Percentiles rank a stretch among this genome's conserved stretches.
Evolutionary conservation across 441 rosid species (phyloP).

Genomic region (Bruguiera hainesii): DNA sequence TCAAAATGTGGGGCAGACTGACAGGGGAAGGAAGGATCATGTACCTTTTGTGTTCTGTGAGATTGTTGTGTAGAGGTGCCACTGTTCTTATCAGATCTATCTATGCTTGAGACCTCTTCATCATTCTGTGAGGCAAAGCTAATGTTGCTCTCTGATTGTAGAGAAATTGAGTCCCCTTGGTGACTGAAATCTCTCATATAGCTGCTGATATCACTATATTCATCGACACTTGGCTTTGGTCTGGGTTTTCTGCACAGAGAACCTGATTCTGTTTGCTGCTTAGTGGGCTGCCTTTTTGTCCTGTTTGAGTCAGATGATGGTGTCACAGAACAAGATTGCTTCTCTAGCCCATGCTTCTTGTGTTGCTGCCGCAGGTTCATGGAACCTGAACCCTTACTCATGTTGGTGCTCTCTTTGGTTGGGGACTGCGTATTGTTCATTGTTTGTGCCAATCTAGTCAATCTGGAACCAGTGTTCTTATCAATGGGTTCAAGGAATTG

Average conservation of each 20-base stretch:
- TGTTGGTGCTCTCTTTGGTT: constrained; percentile 31
- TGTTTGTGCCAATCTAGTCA: constrained; percentile 29
- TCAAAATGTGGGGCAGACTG: neutral
- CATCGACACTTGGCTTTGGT: constrained; percentile 44
- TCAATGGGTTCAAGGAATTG: constrained; percentile 29
- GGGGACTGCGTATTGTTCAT: constrained; percentile 30
- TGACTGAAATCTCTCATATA: constrained; percentile 44
- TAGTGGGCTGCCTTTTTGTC: constrained; percentile 41
- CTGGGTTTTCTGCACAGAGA: constrained; percentile 43
- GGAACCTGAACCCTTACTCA: constrained; percentile 39
- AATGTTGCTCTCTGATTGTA: constrained; percentile 56
- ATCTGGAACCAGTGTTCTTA: constrained; percentile 31
- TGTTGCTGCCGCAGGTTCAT: constrained; percentile 48
- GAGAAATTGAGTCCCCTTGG: constrained; percentile 40
- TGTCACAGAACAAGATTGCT: constrained; percentile 37
- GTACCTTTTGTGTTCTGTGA: constrained; percentile 43
- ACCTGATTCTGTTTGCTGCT: constrained; percentile 46
- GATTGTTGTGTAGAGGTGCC: constrained; percentile 32
- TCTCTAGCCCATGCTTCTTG: constrained; percentile 51
- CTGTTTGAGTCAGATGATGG: constrained; percentile 46
- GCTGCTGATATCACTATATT: constrained; percentile 42
- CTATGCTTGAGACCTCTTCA: constrained; percentile 60
- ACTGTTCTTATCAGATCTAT: constrained; percentile 37
- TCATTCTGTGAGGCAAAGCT: constrained; percentile 56
- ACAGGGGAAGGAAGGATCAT: constrained; percentile 21